Percentiles rank a stretch among this genome's conserved stretches.
phyloP scores from a whole-genome alignment of 1,284 basidiomycete genomes.

The Microbotryum silenes-acaulis region DNA sequence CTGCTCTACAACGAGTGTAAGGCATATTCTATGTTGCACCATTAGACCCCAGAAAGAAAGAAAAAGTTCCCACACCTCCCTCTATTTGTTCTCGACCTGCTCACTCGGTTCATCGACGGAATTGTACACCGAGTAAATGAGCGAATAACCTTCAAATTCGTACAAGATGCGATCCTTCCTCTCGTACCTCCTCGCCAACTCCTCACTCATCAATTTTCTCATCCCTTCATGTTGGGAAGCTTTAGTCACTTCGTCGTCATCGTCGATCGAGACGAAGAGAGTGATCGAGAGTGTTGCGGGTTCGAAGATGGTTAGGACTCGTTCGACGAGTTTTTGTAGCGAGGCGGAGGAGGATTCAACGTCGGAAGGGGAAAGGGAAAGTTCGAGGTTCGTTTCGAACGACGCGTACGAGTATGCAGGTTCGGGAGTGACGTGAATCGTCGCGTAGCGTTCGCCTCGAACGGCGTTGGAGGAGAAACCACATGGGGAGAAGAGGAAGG shows the following conservation, averaged over 20 bases:
- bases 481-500: slow-evolving; percentile 90
- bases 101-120: no score
- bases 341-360: slow-evolving; percentile 34
- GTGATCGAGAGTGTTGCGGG: slow-evolving; percentile 82
- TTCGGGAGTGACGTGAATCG: slow-evolving; percentile 97
- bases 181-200: slow-evolving; percentile 42
- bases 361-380: slow-evolving; percentile 43
- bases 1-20: no score
- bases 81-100: no score
- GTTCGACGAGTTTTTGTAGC: slow-evolving; percentile 55
- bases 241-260: slow-evolving; percentile 47
- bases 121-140: slow-evolving; percentile 53
- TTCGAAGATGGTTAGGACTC: slow-evolving; percentile 86
- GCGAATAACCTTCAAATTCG: slow-evolving; percentile 90
- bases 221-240: slow-evolving; percentile 40
- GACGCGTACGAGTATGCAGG: slow-evolving; percentile 94
- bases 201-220: slow-evolving; percentile 32
- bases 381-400: slow-evolving; percentile 96
- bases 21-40: no score
- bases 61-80: no score
- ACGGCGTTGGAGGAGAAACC: slow-evolving; percentile 95
- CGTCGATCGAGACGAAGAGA: slow-evolving; percentile 73
- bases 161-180: slow-evolving; percentile 96
- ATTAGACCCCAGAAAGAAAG: no score
- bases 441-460: slow-evolving; percentile 86